Evolutionary conservation across 225 moss, liverwort and hornwort genomes (phyloP).

Genomic region (Bryoerythrophyllum caledonicum): DNA sequence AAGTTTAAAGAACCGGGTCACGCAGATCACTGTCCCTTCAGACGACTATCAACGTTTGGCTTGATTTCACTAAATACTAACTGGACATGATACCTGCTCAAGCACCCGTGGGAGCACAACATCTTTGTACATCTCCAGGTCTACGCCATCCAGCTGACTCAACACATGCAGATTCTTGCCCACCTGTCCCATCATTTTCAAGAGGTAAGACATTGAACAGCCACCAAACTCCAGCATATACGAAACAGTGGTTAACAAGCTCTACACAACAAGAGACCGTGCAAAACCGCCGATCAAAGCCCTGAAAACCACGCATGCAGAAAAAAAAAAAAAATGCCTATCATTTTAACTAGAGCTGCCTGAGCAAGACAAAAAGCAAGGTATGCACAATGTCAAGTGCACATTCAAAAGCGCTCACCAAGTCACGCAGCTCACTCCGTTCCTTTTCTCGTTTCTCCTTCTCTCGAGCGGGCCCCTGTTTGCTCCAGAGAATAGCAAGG

Average conservation of each 20-base stretch:
- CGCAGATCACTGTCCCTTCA: conserved; percentile 12
- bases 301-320: conserved; percentile 16
- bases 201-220: conserved; percentile 13
- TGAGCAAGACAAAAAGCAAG: neutral
- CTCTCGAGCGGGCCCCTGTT: conserved; percentile 91
- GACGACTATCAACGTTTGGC: neutral
- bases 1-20: too few species aligned
- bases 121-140: conserved; percentile 98
- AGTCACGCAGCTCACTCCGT: conserved; percentile 94
- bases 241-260: neutral
- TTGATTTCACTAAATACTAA: conserved; percentile 1
- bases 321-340: neutral
- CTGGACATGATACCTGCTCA: conserved; percentile 66
- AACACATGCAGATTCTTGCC: conserved; percentile 97
- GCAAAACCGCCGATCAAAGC: neutral
- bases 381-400: neutral
- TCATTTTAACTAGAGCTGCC: neutral
- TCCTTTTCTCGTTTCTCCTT: conserved; percentile 99
- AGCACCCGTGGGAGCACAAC: conserved; percentile 95
- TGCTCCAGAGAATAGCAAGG: conserved; percentile 19
- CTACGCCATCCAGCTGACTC: conserved; percentile 96
- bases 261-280: conserved; percentile 1
- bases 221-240: neutral
- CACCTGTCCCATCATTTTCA: conserved; percentile 52
- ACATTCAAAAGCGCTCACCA: conserved; percentile 53